These are phyloP conservation scores for Lobosporangium transversale DNA, from an alignment of 192 early-diverging fungal species.

Conservation along the genomic window DNA sequence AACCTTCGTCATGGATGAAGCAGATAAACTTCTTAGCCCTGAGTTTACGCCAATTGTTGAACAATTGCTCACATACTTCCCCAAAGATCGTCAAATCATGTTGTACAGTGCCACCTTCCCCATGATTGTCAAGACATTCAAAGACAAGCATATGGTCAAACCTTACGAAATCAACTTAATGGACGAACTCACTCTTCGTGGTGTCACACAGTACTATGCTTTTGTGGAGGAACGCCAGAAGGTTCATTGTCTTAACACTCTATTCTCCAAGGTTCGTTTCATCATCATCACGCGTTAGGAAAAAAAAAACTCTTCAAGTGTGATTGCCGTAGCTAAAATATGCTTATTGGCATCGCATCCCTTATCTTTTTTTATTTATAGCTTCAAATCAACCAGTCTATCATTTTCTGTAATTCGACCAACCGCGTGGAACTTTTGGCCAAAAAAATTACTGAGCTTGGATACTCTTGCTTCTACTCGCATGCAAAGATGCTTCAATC, in stretches of 20 bases:
- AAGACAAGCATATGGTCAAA: conserved; percentile 94
- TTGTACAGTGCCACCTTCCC: conserved; percentile 98
- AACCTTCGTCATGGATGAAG: conserved; percentile 99
- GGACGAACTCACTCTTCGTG: conserved; percentile 98
- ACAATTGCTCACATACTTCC: conserved; percentile 92
- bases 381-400: conserved; percentile 99
- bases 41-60: conserved; percentile 99
- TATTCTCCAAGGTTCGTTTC: conserved; percentile 87
- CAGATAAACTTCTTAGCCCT: conserved; percentile 97
- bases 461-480: conserved; percentile 99
- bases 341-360: too few relatives aligned
- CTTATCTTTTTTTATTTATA: conserved; percentile 38
- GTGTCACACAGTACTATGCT: conserved; percentile 99
- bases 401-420: conserved; percentile 99
- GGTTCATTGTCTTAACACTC: conserved; percentile 92
- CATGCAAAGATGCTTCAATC: conserved; percentile 98
- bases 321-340: too few relatives aligned
- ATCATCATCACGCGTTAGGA: background rate
- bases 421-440: conserved; percentile 98
- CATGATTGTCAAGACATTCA: conserved; percentile 96
- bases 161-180: conserved; percentile 99
- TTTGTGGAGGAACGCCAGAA: conserved; percentile 99
- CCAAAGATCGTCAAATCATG: conserved; percentile 92
- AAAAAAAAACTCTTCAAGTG: background rate
- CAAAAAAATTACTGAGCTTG: conserved; percentile 99